Percentiles rank a stretch among this genome's conserved stretches.
Evolutionary conservation across 1,284 basidiomycete genomes (phyloP).

Genomic region (Sanghuangporus baumii): DNA sequence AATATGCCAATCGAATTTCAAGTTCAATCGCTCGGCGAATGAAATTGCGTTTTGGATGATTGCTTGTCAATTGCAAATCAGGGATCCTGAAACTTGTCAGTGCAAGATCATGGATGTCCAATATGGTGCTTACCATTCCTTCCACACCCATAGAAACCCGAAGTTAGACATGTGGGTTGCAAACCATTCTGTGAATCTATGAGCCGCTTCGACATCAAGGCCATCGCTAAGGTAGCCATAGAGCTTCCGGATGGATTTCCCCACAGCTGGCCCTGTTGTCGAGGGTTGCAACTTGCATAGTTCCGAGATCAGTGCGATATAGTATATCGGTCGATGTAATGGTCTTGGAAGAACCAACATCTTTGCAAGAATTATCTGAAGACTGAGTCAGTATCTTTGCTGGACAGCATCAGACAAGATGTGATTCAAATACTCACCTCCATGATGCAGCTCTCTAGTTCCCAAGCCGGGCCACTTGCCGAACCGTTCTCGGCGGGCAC

Average conservation of each 20-base stretch:
- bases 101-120: constrained; percentile 1
- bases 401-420: neutral
- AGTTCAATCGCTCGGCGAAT: constrained; percentile 86
- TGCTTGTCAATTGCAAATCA: constrained; percentile 63
- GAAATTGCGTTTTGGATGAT: constrained; percentile 85
- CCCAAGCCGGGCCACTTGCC: constrained; percentile 60
- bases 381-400: neutral
- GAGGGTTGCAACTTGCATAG: constrained; percentile 88
- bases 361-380: constrained; percentile 68
- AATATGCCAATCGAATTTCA: constrained; percentile 90
- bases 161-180: constrained; percentile 97
- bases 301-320: constrained; percentile 86
- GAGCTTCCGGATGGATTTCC: constrained; percentile 87
- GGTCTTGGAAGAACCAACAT: constrained; percentile 77
- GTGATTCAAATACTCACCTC: constrained; percentile 45
- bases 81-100: constrained; percentile 57
- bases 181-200: constrained; percentile 92
- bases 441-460: constrained; percentile 73
- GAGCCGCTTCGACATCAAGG: constrained; percentile 79
- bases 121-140: constrained; percentile 76
- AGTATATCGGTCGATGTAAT: constrained; percentile 78
- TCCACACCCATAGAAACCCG: constrained; percentile 99
- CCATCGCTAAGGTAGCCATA: constrained; percentile 75
- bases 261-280: constrained; percentile 93
- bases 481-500: constrained; percentile 45